Conservation (phyloP, 148 eudicot genomes). For the Amaranthus palmeri region DNA sequence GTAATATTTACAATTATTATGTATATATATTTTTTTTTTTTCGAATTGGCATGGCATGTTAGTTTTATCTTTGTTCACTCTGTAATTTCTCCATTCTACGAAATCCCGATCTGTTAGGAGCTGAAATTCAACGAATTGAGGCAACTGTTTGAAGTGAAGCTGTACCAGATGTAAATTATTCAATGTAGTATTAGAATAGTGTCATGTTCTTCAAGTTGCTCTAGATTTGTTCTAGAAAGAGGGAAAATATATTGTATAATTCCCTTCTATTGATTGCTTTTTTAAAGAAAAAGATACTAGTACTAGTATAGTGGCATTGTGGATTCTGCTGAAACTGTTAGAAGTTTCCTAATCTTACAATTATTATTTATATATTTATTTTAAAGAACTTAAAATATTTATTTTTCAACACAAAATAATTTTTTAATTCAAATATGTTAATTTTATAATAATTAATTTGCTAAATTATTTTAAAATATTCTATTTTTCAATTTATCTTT, state of each 20-base stretch:
- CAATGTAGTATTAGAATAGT: slow-evolving; percentile 9
- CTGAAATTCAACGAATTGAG: not conserved
- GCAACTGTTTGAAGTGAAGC: not conserved
- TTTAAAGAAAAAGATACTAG: not conserved
- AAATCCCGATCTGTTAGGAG: not conserved
- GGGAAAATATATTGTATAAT: not conserved
- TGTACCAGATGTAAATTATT: slow-evolving; percentile 22
- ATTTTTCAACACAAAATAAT: too few species aligned
- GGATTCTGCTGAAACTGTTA: not conserved
- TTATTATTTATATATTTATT: too few species aligned
- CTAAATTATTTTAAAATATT: too few species aligned
- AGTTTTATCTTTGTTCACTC: slow-evolving; percentile 9
- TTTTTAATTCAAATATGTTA: too few species aligned
- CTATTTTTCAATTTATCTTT: too few species aligned
- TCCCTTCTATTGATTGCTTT: not conserved
- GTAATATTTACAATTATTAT: too few species aligned
- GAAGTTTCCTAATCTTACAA: too few species aligned
- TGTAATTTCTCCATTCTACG: not conserved
- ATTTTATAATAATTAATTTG: too few species aligned
- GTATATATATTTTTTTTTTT: too few species aligned
- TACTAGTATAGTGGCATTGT: not conserved
- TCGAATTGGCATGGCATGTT: slow-evolving; percentile 11
- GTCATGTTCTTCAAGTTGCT: not conserved
- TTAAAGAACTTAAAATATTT: too few species aligned
- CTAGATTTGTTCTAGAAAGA: slow-evolving; percentile 2